These are phyloP conservation scores for Paracorniculantispora psalliotae DNA, from an alignment of 2,329 filamentous ascomycete species.

Conservation along the genomic window DNA sequence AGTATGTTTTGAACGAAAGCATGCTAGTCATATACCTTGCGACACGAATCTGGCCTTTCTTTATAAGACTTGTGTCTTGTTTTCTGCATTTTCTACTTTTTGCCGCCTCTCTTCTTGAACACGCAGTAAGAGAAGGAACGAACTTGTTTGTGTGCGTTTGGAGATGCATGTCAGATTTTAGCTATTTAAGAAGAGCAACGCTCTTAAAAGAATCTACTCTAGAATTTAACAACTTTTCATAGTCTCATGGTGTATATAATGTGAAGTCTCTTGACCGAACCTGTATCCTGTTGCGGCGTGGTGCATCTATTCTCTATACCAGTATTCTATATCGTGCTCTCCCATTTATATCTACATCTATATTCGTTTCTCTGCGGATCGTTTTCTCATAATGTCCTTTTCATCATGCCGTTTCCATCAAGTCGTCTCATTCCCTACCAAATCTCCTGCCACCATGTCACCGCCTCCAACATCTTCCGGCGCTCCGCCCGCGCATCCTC, in stretches of 20 bases:
- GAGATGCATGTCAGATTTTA: not conserved
- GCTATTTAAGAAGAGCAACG: not conserved
- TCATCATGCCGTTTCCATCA: no score
- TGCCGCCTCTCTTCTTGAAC: not conserved
- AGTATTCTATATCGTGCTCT: no score
- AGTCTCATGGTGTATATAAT: no score
- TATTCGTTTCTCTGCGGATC: no score
- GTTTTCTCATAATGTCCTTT: no score
- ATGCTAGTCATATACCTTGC: constrained; percentile 3
- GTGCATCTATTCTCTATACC: no score
- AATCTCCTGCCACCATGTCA: constrained; percentile 54
- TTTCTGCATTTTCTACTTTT: not conserved
- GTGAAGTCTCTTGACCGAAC: no score
- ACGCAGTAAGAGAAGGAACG: not conserved
- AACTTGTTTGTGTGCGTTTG: not conserved
- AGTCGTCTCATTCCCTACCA: no score
- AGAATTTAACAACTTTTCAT: no score
- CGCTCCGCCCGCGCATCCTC: constrained; percentile 32
- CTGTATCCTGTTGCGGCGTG: no score
- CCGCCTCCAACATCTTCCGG: constrained; percentile 30
- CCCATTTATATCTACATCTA: no score
- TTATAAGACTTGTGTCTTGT: not conserved
- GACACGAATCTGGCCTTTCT: not conserved
- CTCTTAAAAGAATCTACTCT: no score
- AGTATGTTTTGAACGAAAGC: not conserved